Percentiles rank a stretch among this genome's conserved stretches.
phyloP scores from a whole-genome alignment of 495 filamentous ascomycete species.

The Aspergillus nanangensis region DNA sequence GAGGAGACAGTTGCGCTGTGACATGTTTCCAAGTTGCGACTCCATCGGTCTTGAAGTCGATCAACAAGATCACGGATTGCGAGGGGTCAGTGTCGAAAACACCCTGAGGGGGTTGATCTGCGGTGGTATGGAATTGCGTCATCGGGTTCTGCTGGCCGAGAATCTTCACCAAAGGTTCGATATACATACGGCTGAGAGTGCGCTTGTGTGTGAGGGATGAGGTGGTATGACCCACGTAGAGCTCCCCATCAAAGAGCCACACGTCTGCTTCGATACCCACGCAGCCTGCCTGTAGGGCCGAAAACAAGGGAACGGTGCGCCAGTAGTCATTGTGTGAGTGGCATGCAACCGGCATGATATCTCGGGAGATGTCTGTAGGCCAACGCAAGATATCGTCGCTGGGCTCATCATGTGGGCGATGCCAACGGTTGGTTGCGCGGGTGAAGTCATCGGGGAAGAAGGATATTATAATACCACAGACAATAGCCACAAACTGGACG shows the following conservation, averaged over 20 bases:
- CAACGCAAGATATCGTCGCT: constrained; percentile 52
- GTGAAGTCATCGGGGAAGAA: constrained; percentile 57
- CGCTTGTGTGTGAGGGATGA: constrained; percentile 41
- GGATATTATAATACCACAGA: constrained; percentile 44
- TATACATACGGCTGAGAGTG: constrained; percentile 51
- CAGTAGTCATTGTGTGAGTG: constrained; percentile 89
- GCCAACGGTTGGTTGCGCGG: constrained; percentile 39
- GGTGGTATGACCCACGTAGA: constrained; percentile 55
- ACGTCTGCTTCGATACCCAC: constrained; percentile 80
- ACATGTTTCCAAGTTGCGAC: constrained; percentile 48
- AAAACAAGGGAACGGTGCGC: constrained; percentile 67
- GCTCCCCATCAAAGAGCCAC: constrained; percentile 69
- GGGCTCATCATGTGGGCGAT: constrained; percentile 38
- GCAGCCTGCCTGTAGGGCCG: constrained; percentile 61
- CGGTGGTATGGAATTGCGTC: constrained; percentile 23
- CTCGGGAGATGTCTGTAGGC: constrained; percentile 71
- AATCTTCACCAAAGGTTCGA: constrained; percentile 49
- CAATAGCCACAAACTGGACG: constrained; percentile 46
- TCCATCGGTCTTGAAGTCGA: constrained; percentile 66
- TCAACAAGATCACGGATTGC: constrained; percentile 60
- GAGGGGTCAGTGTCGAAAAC: constrained; percentile 48
- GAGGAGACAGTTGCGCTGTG: constrained; percentile 55
- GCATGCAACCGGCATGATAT: constrained; percentile 63
- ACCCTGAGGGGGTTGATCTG: constrained; percentile 24
- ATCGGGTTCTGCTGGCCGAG: constrained; percentile 48